Evolutionary conservation across 208 protist species (phyloP).

Genomic region (Leishmania amazonensis): DNA sequence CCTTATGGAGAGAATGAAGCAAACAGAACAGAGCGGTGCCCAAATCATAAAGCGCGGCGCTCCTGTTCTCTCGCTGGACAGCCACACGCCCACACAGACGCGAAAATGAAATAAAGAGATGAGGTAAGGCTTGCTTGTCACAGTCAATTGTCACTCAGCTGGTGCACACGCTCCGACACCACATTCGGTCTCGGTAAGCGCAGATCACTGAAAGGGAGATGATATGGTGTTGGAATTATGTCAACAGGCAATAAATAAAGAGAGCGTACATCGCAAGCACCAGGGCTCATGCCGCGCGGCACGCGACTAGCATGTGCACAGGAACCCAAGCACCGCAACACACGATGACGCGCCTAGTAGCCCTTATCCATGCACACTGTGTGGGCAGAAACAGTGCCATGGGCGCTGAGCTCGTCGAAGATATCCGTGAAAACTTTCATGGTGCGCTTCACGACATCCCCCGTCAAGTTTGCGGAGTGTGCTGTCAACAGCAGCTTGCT

Average conservation of each 20-base stretch:
- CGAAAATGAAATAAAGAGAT: neutral
- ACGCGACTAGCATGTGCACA: neutral
- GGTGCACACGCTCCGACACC: no score
- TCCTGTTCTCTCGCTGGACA: no score
- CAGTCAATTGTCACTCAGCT: neutral
- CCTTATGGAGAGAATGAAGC: no score
- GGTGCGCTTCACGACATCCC: neutral
- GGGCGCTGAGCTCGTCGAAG: conserved; percentile 7
- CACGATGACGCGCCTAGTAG: conserved; percentile 11
- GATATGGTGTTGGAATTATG: neutral
- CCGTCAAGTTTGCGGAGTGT: conserved; percentile 1
- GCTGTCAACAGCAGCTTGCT: neutral
- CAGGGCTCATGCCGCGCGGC: no score
- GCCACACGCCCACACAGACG: no score
- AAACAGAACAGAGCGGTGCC: no score
- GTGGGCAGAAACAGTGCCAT: conserved; percentile 31
- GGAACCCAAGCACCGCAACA: neutral
- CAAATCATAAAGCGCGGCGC: no score
- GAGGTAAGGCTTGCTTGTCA: neutral
- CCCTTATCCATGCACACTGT: conserved; percentile 36
- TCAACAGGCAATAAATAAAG: neutral
- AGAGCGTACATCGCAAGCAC: neutral
- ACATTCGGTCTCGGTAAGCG: no score
- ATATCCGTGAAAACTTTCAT: neutral
- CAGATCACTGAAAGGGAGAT: no score